phyloP scores from a whole-genome alignment of 345 rosid species.

The Eucalyptus dawsonii region DNA sequence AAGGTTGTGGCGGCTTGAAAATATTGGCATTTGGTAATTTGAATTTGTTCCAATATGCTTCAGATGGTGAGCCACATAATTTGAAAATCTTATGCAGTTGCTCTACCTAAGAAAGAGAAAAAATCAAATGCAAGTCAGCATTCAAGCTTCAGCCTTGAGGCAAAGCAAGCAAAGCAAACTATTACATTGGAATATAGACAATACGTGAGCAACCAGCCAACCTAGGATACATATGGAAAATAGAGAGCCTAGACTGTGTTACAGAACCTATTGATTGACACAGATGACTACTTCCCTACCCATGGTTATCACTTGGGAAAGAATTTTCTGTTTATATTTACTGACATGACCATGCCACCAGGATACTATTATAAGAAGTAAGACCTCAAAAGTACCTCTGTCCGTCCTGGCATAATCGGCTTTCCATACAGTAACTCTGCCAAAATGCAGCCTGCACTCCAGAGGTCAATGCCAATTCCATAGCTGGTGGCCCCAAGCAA shows the following conservation, averaged over 20 bases:
- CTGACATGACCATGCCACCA: background rate
- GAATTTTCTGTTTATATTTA: background rate
- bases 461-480: slow-evolving; percentile 71
- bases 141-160: background rate
- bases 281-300: background rate
- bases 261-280: background rate
- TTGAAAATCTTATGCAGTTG: slow-evolving; percentile 89
- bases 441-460: slow-evolving; percentile 96
- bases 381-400: slow-evolving; percentile 38
- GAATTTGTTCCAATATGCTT: slow-evolving; percentile 76
- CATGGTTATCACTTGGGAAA: background rate
- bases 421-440: slow-evolving; percentile 83
- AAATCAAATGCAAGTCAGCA: background rate
- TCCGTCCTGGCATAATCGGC: slow-evolving; percentile 86
- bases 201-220: background rate
- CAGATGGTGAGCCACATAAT: slow-evolving; percentile 86
- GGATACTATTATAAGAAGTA: background rate
- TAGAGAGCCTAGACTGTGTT: background rate
- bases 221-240: background rate
- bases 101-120: slow-evolving; percentile 48
- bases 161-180: background rate
- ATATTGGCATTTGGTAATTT: slow-evolving; percentile 78
- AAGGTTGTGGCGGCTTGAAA: slow-evolving; percentile 70
- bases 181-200: background rate
- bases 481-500: slow-evolving; percentile 83